Percentiles rank a stretch among this genome's conserved stretches.
Conservation (phyloP, 345 rosid species). For the Pseudoturritis turrita region DNA sequence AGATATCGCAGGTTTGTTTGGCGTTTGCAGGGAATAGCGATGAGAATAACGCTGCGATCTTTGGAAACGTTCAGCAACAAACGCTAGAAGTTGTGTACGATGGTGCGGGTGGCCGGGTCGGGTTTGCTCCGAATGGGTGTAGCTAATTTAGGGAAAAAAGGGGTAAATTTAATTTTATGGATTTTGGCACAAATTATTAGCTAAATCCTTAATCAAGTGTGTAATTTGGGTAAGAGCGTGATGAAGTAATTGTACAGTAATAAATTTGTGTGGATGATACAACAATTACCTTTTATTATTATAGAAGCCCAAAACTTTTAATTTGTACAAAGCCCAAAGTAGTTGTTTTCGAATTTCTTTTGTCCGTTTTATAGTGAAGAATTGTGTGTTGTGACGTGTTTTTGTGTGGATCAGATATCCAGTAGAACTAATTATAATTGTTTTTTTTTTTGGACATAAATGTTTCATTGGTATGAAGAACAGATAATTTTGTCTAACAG, state of each 20-base stretch:
- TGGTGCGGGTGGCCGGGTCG: constrained; percentile 50
- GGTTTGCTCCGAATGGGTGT: constrained; percentile 63
- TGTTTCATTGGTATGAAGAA: no score
- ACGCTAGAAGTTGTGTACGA: constrained; percentile 74
- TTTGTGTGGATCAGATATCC: no score
- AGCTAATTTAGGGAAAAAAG: constrained; percentile 14
- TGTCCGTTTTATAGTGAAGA: no score
- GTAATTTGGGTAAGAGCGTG: constrained; percentile 2
- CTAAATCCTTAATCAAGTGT: constrained; percentile 15
- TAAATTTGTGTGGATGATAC: constrained; percentile 10
- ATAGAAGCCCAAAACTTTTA: neutral
- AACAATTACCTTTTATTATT: neutral
- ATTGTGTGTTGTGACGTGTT: no score
- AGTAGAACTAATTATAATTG: no score
- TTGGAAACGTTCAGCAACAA: constrained; percentile 75
- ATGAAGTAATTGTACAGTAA: constrained; percentile 6
- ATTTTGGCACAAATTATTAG: constrained; percentile 12
- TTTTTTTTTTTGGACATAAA: no score
- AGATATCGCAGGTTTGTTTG: constrained; percentile 59
- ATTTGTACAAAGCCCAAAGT: no score
- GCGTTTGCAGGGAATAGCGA: constrained; percentile 72
- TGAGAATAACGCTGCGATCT: constrained; percentile 42
- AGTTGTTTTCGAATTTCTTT: no score
- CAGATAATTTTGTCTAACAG: no score
- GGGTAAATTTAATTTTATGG: neutral